Evolutionary conservation across 2,329 filamentous ascomycete genomes (phyloP).

Genomic region (Alternaria ventricosa): DNA sequence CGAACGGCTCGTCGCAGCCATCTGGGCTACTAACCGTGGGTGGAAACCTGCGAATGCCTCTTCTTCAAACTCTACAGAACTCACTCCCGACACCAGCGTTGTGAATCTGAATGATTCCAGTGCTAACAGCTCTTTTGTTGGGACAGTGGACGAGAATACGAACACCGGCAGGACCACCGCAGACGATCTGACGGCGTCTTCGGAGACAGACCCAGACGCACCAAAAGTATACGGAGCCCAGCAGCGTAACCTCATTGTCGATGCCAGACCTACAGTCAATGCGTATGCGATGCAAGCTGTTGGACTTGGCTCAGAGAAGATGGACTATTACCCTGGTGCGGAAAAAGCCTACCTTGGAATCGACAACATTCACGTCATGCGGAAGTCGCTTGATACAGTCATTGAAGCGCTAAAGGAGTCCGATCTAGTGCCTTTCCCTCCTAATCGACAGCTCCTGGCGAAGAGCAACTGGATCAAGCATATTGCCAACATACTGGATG

Average conservation of each 20-base stretch:
- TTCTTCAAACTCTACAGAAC: constrained; percentile 32
- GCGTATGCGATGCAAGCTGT: constrained; percentile 93
- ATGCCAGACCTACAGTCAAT: constrained; percentile 92
- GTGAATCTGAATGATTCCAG: constrained; percentile 41
- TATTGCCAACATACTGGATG: constrained; percentile 82
- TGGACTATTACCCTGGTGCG: constrained; percentile 94
- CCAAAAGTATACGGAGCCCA: constrained; percentile 82
- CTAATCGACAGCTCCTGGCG: constrained; percentile 78
- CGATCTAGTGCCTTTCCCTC: constrained; percentile 81
- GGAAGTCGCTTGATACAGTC: constrained; percentile 85
- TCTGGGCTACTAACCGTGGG: constrained; percentile 72
- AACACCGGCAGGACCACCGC: constrained; percentile 23
- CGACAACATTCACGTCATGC: constrained; percentile 98
- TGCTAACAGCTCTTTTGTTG: constrained; percentile 45
- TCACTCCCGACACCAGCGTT: constrained; percentile 43
- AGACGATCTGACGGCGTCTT: constrained; percentile 39
- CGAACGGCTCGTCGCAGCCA: constrained; percentile 89
- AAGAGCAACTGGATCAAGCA: constrained; percentile 93
- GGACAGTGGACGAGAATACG: constrained; percentile 34
- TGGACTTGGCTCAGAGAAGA: constrained; percentile 93
- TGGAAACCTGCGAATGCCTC: constrained; percentile 38
- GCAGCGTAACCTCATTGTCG: constrained; percentile 92
- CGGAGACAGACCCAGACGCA: constrained; percentile 45
- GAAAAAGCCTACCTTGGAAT: constrained; percentile 93
- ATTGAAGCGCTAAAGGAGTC: constrained; percentile 91